Evolutionary conservation across 2,329 filamentous ascomycete genomes (phyloP).

Genomic region (Verticillium dahliae): DNA sequence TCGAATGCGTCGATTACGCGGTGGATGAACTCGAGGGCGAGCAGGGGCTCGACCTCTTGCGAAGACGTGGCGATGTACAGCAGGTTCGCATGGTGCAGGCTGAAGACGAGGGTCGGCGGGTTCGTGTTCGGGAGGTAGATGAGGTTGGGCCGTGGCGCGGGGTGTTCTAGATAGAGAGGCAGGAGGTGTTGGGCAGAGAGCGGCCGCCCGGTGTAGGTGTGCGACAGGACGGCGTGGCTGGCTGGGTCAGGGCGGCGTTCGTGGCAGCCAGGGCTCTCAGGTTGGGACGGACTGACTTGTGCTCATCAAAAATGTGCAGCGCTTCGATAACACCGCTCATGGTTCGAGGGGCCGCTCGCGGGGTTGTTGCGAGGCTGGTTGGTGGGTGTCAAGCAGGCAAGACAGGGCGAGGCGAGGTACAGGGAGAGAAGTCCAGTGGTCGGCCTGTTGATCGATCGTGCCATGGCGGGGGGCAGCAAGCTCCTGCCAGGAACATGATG

Average conservation of each 20-base stretch:
- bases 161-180: constrained; percentile 79
- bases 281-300: constrained; percentile 56
- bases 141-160: constrained; percentile 73
- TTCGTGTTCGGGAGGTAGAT: constrained; percentile 77
- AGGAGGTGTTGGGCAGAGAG: constrained; percentile 71
- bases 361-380: neutral
- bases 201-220: constrained; percentile 79
- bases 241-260: constrained; percentile 15
- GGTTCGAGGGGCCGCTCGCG: constrained; percentile 28
- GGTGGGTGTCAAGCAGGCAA: no score
- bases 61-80: constrained; percentile 82
- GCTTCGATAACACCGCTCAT: constrained; percentile 91
- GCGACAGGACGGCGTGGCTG: constrained; percentile 79
- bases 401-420: no score
- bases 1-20: constrained; percentile 87
- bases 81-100: constrained; percentile 77
- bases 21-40: constrained; percentile 91
- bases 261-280: constrained; percentile 44
- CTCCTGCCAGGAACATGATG: constrained; percentile 20
- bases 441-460: neutral
- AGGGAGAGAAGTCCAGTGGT: no score
- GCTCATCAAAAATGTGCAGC: constrained; percentile 93
- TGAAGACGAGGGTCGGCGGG: constrained; percentile 85
- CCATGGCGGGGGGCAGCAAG: neutral
- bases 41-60: constrained; percentile 78